Percentiles rank a stretch among this genome's conserved stretches.
phyloP scores from a whole-genome alignment of 2,329 filamentous ascomycete species.

The Penicillium sp. region DNA sequence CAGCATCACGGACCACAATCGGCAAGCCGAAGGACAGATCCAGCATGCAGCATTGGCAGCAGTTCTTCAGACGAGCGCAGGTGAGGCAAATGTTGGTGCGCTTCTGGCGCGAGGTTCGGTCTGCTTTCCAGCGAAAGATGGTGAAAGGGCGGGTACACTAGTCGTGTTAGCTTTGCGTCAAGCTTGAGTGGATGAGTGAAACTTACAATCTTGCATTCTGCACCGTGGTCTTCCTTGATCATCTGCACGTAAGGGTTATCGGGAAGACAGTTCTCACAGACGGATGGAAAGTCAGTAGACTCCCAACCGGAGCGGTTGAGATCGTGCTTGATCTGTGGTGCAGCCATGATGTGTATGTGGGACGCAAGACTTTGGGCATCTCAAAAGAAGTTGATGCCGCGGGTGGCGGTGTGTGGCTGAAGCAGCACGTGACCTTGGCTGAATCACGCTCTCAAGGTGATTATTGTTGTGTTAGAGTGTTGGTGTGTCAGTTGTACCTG shows the following conservation, averaged over 20 bases:
- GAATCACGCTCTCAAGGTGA: not conserved
- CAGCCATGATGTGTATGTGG: conserved; percentile 39
- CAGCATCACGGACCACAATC: conserved; percentile 91
- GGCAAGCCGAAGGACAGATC: conserved; percentile 94
- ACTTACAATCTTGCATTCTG: conserved; percentile 68
- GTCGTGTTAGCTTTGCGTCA: conserved; percentile 3
- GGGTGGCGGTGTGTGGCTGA: conserved; percentile 15
- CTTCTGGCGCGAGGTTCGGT: conserved; percentile 87
- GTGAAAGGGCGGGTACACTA: conserved; percentile 90
- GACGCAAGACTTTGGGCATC: not conserved
- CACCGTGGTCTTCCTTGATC: conserved; percentile 95
- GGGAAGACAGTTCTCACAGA: conserved; percentile 82
- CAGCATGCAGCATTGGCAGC: conserved; percentile 98
- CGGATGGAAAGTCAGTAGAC: conserved; percentile 57
- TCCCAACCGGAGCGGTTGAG: conserved; percentile 96
- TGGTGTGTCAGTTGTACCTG: no score
- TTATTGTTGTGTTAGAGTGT: no score
- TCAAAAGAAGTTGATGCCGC: conserved; percentile 4
- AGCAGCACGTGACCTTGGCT: not conserved
- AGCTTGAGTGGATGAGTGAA: not conserved
- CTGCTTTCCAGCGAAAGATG: conserved; percentile 90
- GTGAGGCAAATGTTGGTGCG: conserved; percentile 94
- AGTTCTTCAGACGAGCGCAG: conserved; percentile 96
- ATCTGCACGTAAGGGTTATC: conserved; percentile 98
- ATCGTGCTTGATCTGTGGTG: conserved; percentile 95